phyloP scores from a whole-genome alignment of 1,139 yeast genomes.

The Kluyveromyces marxianus region DNA sequence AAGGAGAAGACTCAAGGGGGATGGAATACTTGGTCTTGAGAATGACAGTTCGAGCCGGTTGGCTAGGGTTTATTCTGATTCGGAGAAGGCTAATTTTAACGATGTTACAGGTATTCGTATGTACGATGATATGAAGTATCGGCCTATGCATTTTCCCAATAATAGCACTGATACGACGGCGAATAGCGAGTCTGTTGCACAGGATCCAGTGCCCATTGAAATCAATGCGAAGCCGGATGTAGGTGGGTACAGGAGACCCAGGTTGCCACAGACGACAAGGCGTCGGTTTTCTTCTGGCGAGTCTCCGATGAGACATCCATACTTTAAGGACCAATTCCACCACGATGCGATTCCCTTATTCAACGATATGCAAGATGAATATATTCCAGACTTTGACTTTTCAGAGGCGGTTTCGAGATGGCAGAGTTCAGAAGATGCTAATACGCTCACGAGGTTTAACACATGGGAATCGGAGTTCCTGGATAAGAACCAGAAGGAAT shows the following conservation, averaged over 20 bases:
- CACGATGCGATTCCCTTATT: constrained; percentile 2
- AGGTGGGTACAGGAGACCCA: background rate
- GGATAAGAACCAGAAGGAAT: constrained; percentile 5
- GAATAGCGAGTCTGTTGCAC: background rate
- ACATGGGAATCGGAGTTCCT: constrained; percentile 9
- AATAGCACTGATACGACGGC: background rate
- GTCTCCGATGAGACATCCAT: background rate
- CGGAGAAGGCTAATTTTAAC: constrained; percentile 48
- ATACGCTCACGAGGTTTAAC: constrained; percentile 7
- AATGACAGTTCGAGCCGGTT: constrained; percentile 19
- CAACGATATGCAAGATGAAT: constrained; percentile 60
- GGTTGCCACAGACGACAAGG: background rate
- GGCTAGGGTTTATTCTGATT: constrained; percentile 48
- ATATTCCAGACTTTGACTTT: constrained; percentile 58
- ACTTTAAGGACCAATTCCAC: background rate
- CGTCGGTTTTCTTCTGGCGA: constrained; percentile 6
- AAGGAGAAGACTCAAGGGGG: background rate
- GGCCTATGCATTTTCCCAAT: constrained; percentile 28
- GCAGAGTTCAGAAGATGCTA: constrained; percentile 15
- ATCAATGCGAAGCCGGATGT: background rate
- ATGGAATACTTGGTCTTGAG: constrained; percentile 8
- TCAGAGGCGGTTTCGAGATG: constrained; percentile 28
- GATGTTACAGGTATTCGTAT: constrained; percentile 41
- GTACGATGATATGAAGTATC: constrained; percentile 40
- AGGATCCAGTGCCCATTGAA: constrained; percentile 1